Conservation (phyloP, 164 flowering plant species). For the Santalum album region DNA sequence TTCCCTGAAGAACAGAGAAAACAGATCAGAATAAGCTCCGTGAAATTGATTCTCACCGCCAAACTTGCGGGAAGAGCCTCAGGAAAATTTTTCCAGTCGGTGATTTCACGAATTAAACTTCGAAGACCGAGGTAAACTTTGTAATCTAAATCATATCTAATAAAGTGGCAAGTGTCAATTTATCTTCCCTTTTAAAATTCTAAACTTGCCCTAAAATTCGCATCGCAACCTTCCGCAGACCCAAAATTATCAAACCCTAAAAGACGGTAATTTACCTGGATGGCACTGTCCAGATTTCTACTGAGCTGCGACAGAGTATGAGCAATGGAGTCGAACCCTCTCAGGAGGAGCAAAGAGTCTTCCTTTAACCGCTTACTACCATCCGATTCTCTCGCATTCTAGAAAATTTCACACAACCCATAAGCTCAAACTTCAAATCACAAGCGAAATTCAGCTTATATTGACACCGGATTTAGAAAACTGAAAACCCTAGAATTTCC, state of each 20-base stretch:
- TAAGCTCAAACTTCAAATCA: not conserved
- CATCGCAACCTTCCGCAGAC: no score
- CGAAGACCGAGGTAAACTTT: no score
- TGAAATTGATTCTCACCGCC: no score
- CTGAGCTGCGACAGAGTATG: slow-evolving; percentile 64
- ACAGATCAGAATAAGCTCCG: no score
- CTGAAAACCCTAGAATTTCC: slow-evolving; percentile 2
- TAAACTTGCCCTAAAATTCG: no score
- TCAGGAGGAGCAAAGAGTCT: slow-evolving; percentile 69
- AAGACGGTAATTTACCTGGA: slow-evolving; percentile 39
- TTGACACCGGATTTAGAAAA: not conserved
- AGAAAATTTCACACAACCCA: slow-evolving; percentile 5
- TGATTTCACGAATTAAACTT: no score
- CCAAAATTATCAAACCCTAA: no score
- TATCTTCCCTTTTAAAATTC: no score
- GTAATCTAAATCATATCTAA: no score
- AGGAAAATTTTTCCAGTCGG: no score
- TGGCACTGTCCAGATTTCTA: slow-evolving; percentile 54
- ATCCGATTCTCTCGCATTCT: slow-evolving; percentile 27
- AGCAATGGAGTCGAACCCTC: slow-evolving; percentile 82
- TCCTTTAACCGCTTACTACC: slow-evolving; percentile 39
- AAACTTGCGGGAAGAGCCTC: no score
- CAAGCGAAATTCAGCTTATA: not conserved
- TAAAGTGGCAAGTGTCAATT: no score
- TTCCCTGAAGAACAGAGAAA: slow-evolving; percentile 71